Evolutionary conservation across 257 asterid species (phyloP).

Genomic region (Plantago major): DNA sequence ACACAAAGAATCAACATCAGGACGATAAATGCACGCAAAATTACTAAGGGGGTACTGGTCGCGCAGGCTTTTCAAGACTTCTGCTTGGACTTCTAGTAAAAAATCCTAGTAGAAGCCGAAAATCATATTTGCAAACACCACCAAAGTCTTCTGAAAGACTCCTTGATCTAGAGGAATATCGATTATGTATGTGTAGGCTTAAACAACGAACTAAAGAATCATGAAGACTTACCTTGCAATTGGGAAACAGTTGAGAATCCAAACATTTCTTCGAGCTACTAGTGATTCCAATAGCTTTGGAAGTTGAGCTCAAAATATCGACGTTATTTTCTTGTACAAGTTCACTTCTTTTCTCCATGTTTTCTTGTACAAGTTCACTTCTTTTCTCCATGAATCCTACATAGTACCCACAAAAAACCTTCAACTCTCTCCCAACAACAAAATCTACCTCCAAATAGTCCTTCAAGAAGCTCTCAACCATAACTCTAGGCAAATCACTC

Average conservation of each 20-base stretch:
- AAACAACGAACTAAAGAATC: not conserved
- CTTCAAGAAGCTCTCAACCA: constrained; percentile 74
- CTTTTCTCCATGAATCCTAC: constrained; percentile 47
- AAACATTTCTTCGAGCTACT: constrained; percentile 50
- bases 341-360: too few relatives aligned
- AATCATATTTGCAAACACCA: too few relatives aligned
- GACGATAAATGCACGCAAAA: too few relatives aligned
- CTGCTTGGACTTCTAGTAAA: too few relatives aligned
- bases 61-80: too few relatives aligned
- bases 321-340: too few relatives aligned
- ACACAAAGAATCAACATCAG: not conserved
- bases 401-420: constrained; percentile 39
- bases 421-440: constrained; percentile 73
- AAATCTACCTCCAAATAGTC: constrained; percentile 61
- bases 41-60: too few relatives aligned
- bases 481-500: constrained; percentile 65
- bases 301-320: constrained; percentile 8
- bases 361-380: not conserved
- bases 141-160: too few relatives aligned
- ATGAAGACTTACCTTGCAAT: constrained; percentile 59
- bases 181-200: too few relatives aligned
- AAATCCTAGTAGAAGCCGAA: too few relatives aligned
- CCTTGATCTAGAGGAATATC: too few relatives aligned
- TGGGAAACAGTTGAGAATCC: constrained; percentile 47
- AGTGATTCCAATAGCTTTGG: constrained; percentile 49